Conservation (phyloP, 352 stramenopile genomes). For the Globisporangium lucens region DNA sequence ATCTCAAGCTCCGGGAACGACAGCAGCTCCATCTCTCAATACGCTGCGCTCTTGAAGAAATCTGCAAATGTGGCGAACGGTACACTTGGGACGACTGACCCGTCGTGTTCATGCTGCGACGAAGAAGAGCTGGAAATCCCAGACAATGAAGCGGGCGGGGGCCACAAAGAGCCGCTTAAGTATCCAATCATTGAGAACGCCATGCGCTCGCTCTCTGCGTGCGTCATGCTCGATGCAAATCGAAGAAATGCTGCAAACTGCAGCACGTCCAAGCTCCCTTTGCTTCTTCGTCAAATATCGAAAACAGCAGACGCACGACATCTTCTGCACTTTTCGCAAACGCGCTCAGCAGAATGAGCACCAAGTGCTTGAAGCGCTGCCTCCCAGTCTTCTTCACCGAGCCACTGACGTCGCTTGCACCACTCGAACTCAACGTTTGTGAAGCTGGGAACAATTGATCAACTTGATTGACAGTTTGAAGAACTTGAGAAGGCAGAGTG, state of each 20-base stretch:
- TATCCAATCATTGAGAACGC: slow-evolving; percentile 5
- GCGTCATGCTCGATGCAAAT: slow-evolving; percentile 10
- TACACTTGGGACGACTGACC: slow-evolving; percentile 1
- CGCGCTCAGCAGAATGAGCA: slow-evolving; percentile 35
- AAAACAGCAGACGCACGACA: slow-evolving; percentile 39
- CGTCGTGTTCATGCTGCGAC: background rate
- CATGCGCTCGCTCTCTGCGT: slow-evolving; percentile 20
- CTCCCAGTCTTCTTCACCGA: background rate
- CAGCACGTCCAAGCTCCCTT: slow-evolving; percentile 21
- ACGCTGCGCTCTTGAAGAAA: slow-evolving; percentile 12
- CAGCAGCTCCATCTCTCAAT: background rate
- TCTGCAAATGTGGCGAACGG: slow-evolving; percentile 23
- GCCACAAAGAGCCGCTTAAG: background rate
- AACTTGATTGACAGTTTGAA: background rate
- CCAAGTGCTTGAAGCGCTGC: slow-evolving; percentile 19
- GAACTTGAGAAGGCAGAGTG: background rate
- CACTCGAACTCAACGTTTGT: background rate
- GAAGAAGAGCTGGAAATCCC: background rate
- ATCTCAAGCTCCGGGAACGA: slow-evolving; percentile 23
- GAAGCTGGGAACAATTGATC: background rate
- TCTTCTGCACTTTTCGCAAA: slow-evolving; percentile 23
- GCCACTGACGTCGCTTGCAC: background rate
- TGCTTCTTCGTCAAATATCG: slow-evolving; percentile 36
- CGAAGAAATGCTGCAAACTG: slow-evolving; percentile 25
- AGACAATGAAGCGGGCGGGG: slow-evolving; percentile 15